A percentile compares a stretch with the other conserved stretches of the same genome.
These are phyloP conservation scores for Chaetomium cochliodes DNA, from an alignment of 495 filamentous ascomycete genomes.

Conservation along the genomic window DNA sequence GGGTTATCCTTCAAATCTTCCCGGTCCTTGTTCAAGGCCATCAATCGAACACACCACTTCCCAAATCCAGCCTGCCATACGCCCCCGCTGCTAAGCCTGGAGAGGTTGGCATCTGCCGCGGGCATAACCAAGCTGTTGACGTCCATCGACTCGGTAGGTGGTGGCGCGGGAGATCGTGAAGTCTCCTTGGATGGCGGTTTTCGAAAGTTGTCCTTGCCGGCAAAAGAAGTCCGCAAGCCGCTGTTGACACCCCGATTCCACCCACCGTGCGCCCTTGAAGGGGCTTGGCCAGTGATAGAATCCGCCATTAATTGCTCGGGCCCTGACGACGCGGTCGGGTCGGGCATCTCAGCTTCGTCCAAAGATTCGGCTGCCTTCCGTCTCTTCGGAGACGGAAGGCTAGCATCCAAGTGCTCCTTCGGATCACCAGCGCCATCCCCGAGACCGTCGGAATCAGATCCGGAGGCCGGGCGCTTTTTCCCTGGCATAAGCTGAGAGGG, in stretches of 20 bases:
- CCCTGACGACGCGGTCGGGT: constrained; percentile 24
- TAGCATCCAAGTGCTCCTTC: background rate
- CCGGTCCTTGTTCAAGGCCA: constrained; percentile 23
- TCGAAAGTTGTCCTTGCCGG: constrained; percentile 12
- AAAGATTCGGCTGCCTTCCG: background rate
- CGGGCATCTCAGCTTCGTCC: constrained; percentile 40
- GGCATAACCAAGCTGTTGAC: constrained; percentile 21
- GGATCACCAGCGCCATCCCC: background rate
- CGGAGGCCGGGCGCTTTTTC: constrained; percentile 14
- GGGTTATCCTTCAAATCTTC: constrained; percentile 22
- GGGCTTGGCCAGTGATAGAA: background rate
- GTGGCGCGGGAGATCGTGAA: constrained; percentile 3
- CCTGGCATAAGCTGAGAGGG: background rate
- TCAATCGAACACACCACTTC: constrained; percentile 25
- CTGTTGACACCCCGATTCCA: constrained; percentile 43
- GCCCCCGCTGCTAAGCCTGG: background rate
- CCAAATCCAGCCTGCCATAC: constrained; percentile 23
- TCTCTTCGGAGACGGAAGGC: background rate
- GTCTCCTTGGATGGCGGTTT: constrained; percentile 11
- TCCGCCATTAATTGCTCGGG: constrained; percentile 14
- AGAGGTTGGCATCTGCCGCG: constrained; percentile 8
- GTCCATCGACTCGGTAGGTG: background rate
- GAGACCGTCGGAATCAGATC: background rate
- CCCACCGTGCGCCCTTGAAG: constrained; percentile 23
- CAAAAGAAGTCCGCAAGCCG: constrained; percentile 36